Base-by-base conservation (phyloP, 768 basidiomycete species). In the Arthromyces matolae region DNA sequence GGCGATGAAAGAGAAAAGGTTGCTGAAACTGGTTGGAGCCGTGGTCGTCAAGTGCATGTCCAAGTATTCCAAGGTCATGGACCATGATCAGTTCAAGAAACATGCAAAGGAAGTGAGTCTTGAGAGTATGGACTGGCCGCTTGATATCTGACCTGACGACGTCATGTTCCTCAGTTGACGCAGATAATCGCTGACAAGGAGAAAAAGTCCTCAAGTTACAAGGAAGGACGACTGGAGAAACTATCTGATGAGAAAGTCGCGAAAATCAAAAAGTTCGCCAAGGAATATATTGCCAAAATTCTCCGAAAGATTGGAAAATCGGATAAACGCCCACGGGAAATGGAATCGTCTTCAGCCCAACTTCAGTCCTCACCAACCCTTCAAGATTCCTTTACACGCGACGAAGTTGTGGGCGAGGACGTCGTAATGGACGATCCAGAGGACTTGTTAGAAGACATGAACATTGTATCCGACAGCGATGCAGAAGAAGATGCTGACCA, bases 21-120 rank as follows among this genome's bases (percentile, higher is more conserved):
- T 96, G 53, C 61, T 83, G 54, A 90, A 90, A 63, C 75, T 97
- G 28, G 81, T 98, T 14, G 89, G 92, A 6, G 82, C 83, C 1
- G 83, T 95, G 5, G 95, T 99, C 32, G 95, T 99, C 31, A 87
- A 84, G 65, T 83, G 76, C 49, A 93, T 98, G 93, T 88, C 84
- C 49, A 96, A 93, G 71, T 84, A 97, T 60, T 75, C 82, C 42
- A 75, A 83, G 45, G 69, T 82, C 36, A 77, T 96, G 64, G 79
- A 83, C 46, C 78, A 79, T 41, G 93, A 96, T 6, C 64, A 74
- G 44, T 97, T 98, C 79, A 99, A 99, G 76, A 84, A 85, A 62
- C 83, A 96, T 61, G 96, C 96, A 2, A 92, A 93, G 63, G 92
- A 97, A 80, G 95, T 92, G 52, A 51, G 78, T 60, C 6, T 8